Evolutionary conservation across 139 green algal species (phyloP).

Genomic region (Chlorella sorokiniana): DNA sequence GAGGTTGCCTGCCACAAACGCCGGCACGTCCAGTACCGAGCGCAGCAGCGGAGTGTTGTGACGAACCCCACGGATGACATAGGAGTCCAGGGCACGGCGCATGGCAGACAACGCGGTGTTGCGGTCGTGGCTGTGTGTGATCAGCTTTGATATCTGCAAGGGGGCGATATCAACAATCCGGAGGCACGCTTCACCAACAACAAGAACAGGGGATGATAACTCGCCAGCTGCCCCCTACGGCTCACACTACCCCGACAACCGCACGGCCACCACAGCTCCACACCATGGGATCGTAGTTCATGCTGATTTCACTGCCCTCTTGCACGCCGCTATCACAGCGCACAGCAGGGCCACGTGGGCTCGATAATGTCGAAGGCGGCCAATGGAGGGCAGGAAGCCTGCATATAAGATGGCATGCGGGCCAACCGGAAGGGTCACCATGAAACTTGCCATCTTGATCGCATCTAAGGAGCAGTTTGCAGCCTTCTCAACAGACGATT

Average conservation of each 20-base stretch:
- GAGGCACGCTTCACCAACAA: background rate
- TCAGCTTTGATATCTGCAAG: conserved; percentile 42
- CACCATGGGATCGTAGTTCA: conserved; percentile 91
- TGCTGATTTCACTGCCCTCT: conserved; percentile 64
- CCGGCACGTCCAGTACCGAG: conserved; percentile 26
- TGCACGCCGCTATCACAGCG: conserved; percentile 77
- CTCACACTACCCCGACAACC: background rate
- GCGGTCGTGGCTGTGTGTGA: conserved; percentile 51
- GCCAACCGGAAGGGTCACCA: too few relatives aligned
- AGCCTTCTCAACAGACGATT: background rate
- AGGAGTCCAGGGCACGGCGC: conserved; percentile 33
- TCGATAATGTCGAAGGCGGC: conserved; percentile 60
- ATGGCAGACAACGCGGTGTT: conserved; percentile 8
- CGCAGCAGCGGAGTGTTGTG: conserved; percentile 43
- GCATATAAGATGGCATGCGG: too few relatives aligned
- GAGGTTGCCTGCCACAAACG: conserved; percentile 24
- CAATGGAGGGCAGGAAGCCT: conserved; percentile 50
- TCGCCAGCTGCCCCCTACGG: conserved; percentile 66
- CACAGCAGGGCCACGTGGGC: conserved; percentile 41
- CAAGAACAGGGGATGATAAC: background rate
- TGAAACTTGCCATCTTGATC: too few relatives aligned
- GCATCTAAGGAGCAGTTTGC: background rate
- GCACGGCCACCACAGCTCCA: background rate
- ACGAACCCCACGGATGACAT: conserved; percentile 43
- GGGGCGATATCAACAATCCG: background rate